Conservation (phyloP, 2,329 filamentous ascomycete genomes). For the Lachnellula subtilissima region DNA sequence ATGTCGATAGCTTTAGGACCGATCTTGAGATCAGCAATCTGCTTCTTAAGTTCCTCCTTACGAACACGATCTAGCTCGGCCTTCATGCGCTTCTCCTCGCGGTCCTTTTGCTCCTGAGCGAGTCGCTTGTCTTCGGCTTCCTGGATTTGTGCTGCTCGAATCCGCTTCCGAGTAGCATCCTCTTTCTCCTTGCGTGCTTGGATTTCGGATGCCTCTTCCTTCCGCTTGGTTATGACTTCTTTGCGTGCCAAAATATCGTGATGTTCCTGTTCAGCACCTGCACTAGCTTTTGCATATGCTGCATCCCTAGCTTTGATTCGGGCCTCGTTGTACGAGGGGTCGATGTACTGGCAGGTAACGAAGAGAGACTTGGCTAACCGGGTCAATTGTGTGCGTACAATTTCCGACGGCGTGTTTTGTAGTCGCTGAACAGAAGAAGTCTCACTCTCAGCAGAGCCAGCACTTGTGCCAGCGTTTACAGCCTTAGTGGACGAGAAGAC, state of each 20-base stretch:
- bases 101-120: constrained; percentile 86
- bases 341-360: constrained; percentile 92
- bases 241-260: constrained; percentile 78
- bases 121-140: constrained; percentile 87
- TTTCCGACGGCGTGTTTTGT: constrained; percentile 96
- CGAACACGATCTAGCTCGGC: constrained; percentile 86
- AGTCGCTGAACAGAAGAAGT: constrained; percentile 83
- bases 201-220: constrained; percentile 87
- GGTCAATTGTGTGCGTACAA: constrained; percentile 89
- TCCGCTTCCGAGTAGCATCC: constrained; percentile 80
- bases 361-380: constrained; percentile 87
- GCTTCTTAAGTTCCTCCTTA: constrained; percentile 89
- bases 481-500: constrained; percentile 97
- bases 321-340: constrained; percentile 79
- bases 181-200: constrained; percentile 88
- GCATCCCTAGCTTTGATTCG: constrained; percentile 74
- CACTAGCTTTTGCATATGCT: constrained; percentile 75
- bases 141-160: constrained; percentile 80
- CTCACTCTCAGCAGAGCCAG: constrained; percentile 84
- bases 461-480: constrained; percentile 74
- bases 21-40: constrained; percentile 86
- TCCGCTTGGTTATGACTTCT: constrained; percentile 91
- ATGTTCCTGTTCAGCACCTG: constrained; percentile 89
- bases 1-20: constrained; percentile 72
- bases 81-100: constrained; percentile 79